phyloP scores from a whole-genome alignment of 2,329 filamentous ascomycete species.

The Aspergillus fischeri region DNA sequence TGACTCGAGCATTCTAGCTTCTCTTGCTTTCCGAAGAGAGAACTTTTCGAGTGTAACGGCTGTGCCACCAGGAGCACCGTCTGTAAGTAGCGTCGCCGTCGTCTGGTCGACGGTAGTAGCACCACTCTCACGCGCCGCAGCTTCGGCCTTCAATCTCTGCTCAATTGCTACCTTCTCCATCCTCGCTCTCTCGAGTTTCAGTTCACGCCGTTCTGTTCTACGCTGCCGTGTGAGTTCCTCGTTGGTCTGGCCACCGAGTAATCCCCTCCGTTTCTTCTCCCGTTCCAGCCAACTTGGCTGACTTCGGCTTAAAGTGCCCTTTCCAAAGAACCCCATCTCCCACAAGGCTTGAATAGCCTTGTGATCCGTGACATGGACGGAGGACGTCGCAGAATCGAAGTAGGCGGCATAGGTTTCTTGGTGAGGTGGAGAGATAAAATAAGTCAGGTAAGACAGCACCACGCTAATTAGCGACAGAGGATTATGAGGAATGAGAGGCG shows the following conservation, averaged over 20 bases:
- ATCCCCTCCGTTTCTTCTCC: constrained; percentile 68
- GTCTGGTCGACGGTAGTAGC: constrained; percentile 9
- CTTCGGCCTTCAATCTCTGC: constrained; percentile 59
- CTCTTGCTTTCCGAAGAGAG: constrained; percentile 31
- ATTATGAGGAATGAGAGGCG: constrained; percentile 85
- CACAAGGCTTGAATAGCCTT: constrained; percentile 75
- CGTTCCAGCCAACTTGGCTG: constrained; percentile 89
- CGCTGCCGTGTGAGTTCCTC: constrained; percentile 75
- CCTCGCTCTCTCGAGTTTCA: constrained; percentile 89
- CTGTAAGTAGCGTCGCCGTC: constrained; percentile 8
- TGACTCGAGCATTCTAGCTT: constrained; percentile 24
- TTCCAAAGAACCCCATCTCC: constrained; percentile 97
- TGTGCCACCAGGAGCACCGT: constrained; percentile 15
- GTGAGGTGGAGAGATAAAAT: constrained; percentile 62
- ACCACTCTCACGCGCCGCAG: constrained; percentile 28
- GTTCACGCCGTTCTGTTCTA: constrained; percentile 72
- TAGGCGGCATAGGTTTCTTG: constrained; percentile 64
- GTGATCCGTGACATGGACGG: constrained; percentile 76
- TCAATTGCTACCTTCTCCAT: constrained; percentile 81
- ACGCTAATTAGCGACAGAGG: constrained; percentile 83
- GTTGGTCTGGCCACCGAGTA: constrained; percentile 64
- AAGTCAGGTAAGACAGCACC: constrained; percentile 69
- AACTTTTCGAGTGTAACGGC: constrained; percentile 26
- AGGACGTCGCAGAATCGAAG: constrained; percentile 77
- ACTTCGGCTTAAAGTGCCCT: constrained; percentile 86